phyloP scores from a whole-genome alignment of 2,329 filamentous ascomycete genomes.

The Penicillium sp. region DNA sequence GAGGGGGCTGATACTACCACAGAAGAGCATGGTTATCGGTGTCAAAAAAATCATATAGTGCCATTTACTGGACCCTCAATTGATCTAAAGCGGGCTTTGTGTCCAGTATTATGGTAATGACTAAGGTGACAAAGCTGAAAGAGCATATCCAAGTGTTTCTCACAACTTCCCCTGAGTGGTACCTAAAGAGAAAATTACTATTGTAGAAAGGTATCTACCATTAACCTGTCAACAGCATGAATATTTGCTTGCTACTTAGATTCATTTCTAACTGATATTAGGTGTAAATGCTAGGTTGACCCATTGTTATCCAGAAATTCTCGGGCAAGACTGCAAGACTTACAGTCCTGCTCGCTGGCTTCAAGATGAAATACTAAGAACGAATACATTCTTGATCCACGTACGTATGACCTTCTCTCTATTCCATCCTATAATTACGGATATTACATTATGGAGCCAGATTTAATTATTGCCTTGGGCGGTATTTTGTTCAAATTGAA shows the following conservation, averaged over 20 bases:
- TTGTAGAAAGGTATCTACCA: conserved; percentile 2
- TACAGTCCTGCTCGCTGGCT: conserved; percentile 34
- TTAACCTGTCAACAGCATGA: no score
- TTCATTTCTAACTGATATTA: conserved; percentile 22
- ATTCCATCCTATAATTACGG: neutral
- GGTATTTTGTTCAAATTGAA: conserved; percentile 43
- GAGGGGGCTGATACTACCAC: no score
- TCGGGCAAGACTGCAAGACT: conserved; percentile 28
- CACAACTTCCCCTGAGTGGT: neutral
- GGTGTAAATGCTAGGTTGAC: conserved; percentile 41
- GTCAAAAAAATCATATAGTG: no score
- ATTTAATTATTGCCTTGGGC: conserved; percentile 43
- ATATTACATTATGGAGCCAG: conserved; percentile 38
- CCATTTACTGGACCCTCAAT: no score
- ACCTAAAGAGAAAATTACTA: conserved; percentile 1
- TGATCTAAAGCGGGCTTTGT: no score
- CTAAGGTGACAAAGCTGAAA: neutral
- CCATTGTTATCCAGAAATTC: conserved; percentile 26
- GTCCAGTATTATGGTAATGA: neutral
- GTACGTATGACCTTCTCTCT: neutral
- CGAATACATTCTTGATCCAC: conserved; percentile 5
- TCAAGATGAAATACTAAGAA: neutral
- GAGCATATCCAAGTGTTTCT: conserved; percentile 5
- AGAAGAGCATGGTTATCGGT: no score
- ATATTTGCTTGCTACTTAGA: neutral